These are phyloP conservation scores for Jatropha multifida DNA, from an alignment of 441 rosid species.

Conservation along the genomic window DNA sequence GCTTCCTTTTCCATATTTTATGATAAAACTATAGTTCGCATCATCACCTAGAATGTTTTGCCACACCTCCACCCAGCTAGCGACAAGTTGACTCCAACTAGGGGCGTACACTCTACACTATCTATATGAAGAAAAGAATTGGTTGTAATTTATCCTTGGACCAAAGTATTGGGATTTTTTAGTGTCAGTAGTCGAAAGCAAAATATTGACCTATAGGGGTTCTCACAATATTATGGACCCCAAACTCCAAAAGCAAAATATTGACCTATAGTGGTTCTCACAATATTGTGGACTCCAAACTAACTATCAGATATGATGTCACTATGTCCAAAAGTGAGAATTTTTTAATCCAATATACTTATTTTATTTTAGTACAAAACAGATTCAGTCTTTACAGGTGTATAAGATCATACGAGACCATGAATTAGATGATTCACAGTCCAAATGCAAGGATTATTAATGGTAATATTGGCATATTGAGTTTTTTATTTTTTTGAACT, in stretches of 20 bases:
- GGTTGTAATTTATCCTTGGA: background rate
- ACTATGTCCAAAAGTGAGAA: background rate
- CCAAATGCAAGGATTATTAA: background rate
- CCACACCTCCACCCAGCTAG: background rate
- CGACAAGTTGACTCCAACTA: background rate
- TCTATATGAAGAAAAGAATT: background rate
- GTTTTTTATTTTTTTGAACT: too few species aligned
- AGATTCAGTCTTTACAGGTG: background rate
- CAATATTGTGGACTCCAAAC: background rate
- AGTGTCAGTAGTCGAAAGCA: background rate
- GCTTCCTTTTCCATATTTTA: background rate
- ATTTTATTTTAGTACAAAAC: background rate
- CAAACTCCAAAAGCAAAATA: background rate
- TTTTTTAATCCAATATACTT: background rate
- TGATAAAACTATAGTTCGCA: background rate
- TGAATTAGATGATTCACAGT: background rate
- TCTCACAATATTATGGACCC: background rate
- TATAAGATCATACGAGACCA: background rate
- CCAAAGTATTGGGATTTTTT: background rate
- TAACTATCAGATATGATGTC: background rate
- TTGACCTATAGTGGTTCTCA: constrained; percentile 2
- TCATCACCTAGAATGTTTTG: background rate
- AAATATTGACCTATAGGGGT: constrained; percentile 6
- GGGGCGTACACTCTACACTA: background rate
- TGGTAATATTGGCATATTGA: background rate